Evolutionary conservation across 2,329 filamentous ascomycete genomes (phyloP), one percentile per base, ranked within the genome.

Genomic region (Claviceps capensis): DNA sequence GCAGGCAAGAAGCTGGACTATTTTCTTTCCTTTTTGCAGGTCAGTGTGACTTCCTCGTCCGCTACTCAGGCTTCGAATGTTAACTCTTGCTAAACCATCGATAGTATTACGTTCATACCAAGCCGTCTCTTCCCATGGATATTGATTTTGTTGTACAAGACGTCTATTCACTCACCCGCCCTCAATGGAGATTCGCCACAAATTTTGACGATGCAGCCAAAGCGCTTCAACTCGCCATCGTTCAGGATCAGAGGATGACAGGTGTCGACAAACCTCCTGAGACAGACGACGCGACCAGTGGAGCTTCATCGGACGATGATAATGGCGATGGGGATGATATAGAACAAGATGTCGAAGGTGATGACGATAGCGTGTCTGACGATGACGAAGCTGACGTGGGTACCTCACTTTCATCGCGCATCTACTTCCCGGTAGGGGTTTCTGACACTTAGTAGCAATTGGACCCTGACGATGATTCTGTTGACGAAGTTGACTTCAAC

Each of bases 1-100:
- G 87, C 90, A 1, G 94, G 90, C 67, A 97, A 97, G 74, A 98
- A 97, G 69, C 78, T 98, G 9, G 93, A 98, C 63, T 97, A 95
- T 67, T 98, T 97, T 68, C 74, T 98, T 55, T 91, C 86, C 0
- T 97, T 97, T 69, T 88, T 98, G 61, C 90, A 95, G 74, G 82
- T 84, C 64, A 50, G 55, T 49, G n/a, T 17, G 23, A 23, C 19
- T 40, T 26, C 11, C 23, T 48, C 49, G 34, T 23, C 9, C 13
- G 46, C n/a, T 30, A 30, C 30, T 23, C 46, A 41, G 4, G 16
- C 40, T 37, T 34, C 14, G 9, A 26, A 37, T 26, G 17, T 14
- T 4, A 36, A 30, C 8, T 26, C 22, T 3, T 6, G 43, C 48
- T 43, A 22, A 47, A 16, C 26, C 7, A 26, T 30, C 30, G 26